Percentiles rank a stretch among this genome's conserved stretches.
phyloP scores from a whole-genome alignment of 2,329 filamentous ascomycete species.

The Epichloe uncinata region DNA sequence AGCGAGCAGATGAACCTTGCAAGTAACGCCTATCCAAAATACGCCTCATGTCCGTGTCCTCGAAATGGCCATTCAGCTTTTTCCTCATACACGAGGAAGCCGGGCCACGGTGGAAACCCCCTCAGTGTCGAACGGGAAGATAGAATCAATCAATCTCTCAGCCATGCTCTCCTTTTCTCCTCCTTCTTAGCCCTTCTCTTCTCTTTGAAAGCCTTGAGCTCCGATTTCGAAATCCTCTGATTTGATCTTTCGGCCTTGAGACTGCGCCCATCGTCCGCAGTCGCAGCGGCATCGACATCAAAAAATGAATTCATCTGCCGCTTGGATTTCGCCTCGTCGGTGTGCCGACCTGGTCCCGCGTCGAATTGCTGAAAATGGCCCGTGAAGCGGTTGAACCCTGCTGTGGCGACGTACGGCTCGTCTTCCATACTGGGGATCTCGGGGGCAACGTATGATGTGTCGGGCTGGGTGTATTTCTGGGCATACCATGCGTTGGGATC shows the following conservation, averaged over 20 bases:
- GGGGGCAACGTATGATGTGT: conserved; percentile 17
- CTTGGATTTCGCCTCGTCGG: conserved; percentile 73
- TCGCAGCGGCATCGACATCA: conserved; percentile 88
- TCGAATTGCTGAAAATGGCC: conserved; percentile 63
- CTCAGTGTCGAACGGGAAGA: neutral
- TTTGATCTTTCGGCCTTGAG: conserved; percentile 80
- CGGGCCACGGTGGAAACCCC: neutral
- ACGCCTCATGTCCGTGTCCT: neutral
- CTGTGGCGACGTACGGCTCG: conserved; percentile 51
- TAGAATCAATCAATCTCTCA: conserved; percentile 42
- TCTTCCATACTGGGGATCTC: conserved; percentile 23
- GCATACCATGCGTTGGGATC: conserved; percentile 92
- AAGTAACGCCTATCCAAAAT: neutral
- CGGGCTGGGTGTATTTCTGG: conserved; percentile 33
- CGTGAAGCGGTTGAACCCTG: conserved; percentile 83
- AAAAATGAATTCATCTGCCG: conserved; percentile 92
- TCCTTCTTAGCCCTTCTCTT: conserved; percentile 84
- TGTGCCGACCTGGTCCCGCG: conserved; percentile 60
- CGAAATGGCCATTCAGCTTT: neutral
- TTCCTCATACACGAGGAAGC: neutral
- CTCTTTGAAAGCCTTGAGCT: conserved; percentile 84
- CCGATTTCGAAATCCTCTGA: conserved; percentile 72
- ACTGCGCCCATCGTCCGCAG: conserved; percentile 78
- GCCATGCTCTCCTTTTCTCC: conserved; percentile 85
- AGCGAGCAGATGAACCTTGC: neutral